A percentile compares a stretch with the other conserved stretches of the same genome.
phyloP scores from a whole-genome alignment of 495 filamentous ascomycete genomes.

The Neurospora sp. region DNA sequence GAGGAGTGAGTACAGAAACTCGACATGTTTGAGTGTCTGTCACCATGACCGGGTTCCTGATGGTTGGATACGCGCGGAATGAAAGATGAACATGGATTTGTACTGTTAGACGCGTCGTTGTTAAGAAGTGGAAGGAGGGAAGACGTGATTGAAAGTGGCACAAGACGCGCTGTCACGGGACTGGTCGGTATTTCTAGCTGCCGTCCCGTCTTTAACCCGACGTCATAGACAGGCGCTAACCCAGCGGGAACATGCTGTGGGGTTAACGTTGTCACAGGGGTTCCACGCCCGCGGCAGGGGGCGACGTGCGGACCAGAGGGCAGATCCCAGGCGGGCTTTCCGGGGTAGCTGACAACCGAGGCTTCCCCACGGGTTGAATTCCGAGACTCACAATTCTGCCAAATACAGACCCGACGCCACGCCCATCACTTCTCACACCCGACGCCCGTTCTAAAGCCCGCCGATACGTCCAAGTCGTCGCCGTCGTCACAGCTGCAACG shows the following conservation, averaged over 20 bases:
- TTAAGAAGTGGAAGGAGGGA: background rate
- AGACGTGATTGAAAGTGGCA: background rate
- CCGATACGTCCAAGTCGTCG: background rate
- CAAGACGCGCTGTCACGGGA: conserved; percentile 7
- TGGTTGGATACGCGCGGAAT: background rate
- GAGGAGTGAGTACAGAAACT: background rate
- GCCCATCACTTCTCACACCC: background rate
- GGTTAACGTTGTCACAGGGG: background rate
- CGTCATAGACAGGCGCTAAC: background rate
- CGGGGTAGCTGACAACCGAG: background rate
- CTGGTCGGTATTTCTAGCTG: background rate
- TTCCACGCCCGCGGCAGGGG: background rate
- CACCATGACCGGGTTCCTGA: background rate
- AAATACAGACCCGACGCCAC: background rate
- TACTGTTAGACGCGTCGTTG: conserved; percentile 4
- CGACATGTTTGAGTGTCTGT: background rate
- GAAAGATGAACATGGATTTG: background rate
- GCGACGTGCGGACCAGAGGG: background rate
- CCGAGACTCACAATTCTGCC: background rate
- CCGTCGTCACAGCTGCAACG: background rate
- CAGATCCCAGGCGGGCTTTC: background rate
- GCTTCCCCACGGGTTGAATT: background rate
- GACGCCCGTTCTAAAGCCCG: background rate
- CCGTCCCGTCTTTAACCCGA: background rate
- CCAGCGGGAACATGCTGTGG: background rate